These are phyloP conservation scores for Gonapodya prolifera DNA, from an alignment of 192 early-diverging fungal species.

Conservation along the genomic window DNA sequence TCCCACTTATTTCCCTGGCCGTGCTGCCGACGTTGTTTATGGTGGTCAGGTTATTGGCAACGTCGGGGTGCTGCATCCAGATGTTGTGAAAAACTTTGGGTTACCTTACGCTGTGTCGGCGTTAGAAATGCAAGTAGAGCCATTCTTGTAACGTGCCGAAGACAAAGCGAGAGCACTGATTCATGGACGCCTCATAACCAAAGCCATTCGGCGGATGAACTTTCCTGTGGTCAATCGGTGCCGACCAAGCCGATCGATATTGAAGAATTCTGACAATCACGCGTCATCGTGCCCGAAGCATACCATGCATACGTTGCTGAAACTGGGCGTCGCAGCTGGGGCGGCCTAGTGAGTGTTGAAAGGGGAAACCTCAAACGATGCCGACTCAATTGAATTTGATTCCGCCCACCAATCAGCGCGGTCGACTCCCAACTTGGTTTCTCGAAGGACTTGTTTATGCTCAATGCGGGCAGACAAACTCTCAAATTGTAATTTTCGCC, in stretches of 20 bases:
- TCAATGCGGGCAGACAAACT: not conserved
- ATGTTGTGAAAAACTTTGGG: conserved; percentile 73
- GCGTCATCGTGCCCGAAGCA: no score
- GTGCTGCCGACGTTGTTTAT: conserved; percentile 76
- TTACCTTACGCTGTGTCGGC: conserved; percentile 73
- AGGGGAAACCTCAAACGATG: no score
- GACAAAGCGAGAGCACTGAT: no score
- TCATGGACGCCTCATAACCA: no score
- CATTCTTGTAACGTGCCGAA: conserved; percentile 65
- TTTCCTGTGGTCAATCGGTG: no score
- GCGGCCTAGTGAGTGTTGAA: not conserved
- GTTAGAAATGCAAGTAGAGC: conserved; percentile 91
- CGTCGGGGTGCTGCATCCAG: conserved; percentile 88
- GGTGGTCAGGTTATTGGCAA: conserved; percentile 52
- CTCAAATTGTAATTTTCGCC: not conserved
- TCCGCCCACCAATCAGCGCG: not conserved
- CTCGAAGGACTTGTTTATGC: not conserved
- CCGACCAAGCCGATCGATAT: no score
- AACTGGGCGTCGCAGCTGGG: not conserved
- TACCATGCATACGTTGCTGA: not conserved
- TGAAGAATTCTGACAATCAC: no score
- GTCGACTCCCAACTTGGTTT: not conserved
- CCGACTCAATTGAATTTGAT: no score
- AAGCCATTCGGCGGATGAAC: no score
- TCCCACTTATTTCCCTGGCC: conserved; percentile 81